Conservation (phyloP, 1,284 basidiomycete species). For the Puccinia triticina region DNA sequence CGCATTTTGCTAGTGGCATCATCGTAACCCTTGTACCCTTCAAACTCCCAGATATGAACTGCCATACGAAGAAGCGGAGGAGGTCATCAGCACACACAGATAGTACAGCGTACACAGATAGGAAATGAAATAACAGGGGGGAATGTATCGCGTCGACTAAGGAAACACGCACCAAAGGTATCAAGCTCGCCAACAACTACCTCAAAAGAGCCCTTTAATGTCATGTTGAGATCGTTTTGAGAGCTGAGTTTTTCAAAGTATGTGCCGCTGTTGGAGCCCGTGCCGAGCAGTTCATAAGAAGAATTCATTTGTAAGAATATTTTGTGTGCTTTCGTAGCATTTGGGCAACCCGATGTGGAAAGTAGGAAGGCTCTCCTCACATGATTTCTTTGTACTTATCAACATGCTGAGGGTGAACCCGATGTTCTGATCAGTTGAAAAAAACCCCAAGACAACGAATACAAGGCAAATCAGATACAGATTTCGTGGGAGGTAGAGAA, state of each 20-base stretch:
- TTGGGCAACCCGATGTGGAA: neutral
- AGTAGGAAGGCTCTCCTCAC: neutral
- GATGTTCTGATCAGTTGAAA: constrained; percentile 19
- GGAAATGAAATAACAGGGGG: neutral
- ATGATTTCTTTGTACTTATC: constrained; percentile 48
- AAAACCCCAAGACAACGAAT: neutral
- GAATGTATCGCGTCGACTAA: neutral
- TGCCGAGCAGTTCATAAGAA: neutral
- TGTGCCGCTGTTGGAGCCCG: constrained; percentile 8
- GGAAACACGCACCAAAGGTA: constrained; percentile 33
- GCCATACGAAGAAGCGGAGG: neutral
- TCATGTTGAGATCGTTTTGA: constrained; percentile 44
- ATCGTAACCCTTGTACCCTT: constrained; percentile 50
- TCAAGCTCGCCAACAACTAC: constrained; percentile 46
- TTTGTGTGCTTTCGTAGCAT: neutral
- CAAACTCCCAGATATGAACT: constrained; percentile 50
- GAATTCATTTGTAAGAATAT: neutral
- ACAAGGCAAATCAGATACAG: neutral
- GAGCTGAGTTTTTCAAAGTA: constrained; percentile 38
- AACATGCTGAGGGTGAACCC: constrained; percentile 46
- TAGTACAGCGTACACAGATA: neutral
- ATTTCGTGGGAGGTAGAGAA: neutral
- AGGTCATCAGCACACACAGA: neutral
- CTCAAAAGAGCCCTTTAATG: constrained; percentile 48
- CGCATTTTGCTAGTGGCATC: constrained; percentile 29